Evolutionary conservation across 1,139 yeast species (phyloP).

Genomic region (Hansenula sp.): DNA sequence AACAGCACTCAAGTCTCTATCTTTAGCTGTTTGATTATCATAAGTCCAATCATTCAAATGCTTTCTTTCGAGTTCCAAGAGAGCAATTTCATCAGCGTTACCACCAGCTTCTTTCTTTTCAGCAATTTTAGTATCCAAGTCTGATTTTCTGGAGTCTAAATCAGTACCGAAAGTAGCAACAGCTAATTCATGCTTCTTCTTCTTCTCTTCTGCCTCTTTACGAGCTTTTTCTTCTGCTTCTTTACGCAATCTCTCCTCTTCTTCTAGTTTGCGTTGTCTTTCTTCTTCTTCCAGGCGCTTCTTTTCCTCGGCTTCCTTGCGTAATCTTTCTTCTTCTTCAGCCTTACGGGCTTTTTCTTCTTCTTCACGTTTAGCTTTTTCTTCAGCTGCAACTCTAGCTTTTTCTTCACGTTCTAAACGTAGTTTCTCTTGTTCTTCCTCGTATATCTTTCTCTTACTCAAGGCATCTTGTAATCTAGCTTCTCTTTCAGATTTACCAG

Average conservation of each 20-base stretch:
- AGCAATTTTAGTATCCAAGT: conserved; percentile 6
- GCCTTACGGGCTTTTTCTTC: conserved; percentile 8
- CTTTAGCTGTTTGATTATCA: neutral
- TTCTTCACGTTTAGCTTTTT: conserved; percentile 8
- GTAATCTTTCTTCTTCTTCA: conserved; percentile 12
- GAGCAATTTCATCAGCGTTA: neutral
- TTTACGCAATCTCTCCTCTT: conserved; percentile 8
- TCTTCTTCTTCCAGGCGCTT: conserved; percentile 8
- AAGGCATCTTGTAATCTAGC: conserved; percentile 38
- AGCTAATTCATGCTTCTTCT: neutral
- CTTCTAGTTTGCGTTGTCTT: conserved; percentile 4
- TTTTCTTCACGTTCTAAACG: conserved; percentile 16
- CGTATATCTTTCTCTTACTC: conserved; percentile 32
- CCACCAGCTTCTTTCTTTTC: conserved; percentile 5
- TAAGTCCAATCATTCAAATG: conserved; percentile 1
- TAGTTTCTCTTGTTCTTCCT: conserved; percentile 26
- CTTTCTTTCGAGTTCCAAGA: conserved; percentile 1
- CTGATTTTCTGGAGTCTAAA: neutral
- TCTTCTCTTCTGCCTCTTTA: conserved; percentile 6
- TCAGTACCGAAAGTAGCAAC: conserved; percentile 3
- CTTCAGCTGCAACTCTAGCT: conserved; percentile 2
- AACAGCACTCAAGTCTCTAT: neutral
- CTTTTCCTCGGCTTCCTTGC: conserved; percentile 2
- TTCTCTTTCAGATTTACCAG: conserved; percentile 39
- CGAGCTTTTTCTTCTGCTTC: conserved; percentile 6